Percentiles rank a stretch among this genome's conserved stretches.
These are phyloP conservation scores for Aspergillus carbonarius DNA, from an alignment of 2,329 filamentous ascomycete species.

Conservation along the genomic window DNA sequence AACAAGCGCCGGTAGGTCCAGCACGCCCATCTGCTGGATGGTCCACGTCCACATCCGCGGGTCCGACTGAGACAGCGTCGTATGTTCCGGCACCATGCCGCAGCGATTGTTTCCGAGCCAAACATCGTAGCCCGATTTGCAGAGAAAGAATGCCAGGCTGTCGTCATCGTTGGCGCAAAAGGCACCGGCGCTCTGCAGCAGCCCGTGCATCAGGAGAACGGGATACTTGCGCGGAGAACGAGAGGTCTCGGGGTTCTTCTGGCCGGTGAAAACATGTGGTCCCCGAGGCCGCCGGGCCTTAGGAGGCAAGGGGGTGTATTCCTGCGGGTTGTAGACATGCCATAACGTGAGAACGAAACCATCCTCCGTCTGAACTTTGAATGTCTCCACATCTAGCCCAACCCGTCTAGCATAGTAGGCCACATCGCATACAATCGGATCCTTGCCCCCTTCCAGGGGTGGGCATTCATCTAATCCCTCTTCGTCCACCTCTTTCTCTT, in stretches of 20 bases:
- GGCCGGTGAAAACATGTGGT: constrained; percentile 61
- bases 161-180: constrained; percentile 90
- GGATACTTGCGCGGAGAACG: constrained; percentile 58
- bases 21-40: constrained; percentile 86
- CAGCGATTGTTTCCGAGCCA: constrained; percentile 95
- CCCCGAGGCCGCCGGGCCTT: constrained; percentile 49
- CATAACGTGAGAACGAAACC: constrained; percentile 87
- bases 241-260: constrained; percentile 28
- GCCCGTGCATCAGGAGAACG: constrained; percentile 80
- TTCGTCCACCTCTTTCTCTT: constrained; percentile 42
- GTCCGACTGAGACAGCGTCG: constrained; percentile 67
- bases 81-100: constrained; percentile 77
- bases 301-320: constrained; percentile 60
- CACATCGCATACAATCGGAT: constrained; percentile 75
- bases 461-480: constrained; percentile 55
- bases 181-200: constrained; percentile 82
- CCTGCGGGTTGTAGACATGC: constrained; percentile 83
- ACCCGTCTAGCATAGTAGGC: constrained; percentile 84
- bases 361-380: constrained; percentile 87
- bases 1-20: constrained; percentile 79
- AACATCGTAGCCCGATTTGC: constrained; percentile 89
- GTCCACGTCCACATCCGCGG: constrained; percentile 98
- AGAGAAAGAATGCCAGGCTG: constrained; percentile 86
- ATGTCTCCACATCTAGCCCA: constrained; percentile 79
- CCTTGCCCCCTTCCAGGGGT: constrained; percentile 76